Percentiles rank a stretch among this genome's conserved stretches.
phyloP scores from a whole-genome alignment of 2,329 filamentous ascomycete species.

The Aspergillus udagawae region DNA sequence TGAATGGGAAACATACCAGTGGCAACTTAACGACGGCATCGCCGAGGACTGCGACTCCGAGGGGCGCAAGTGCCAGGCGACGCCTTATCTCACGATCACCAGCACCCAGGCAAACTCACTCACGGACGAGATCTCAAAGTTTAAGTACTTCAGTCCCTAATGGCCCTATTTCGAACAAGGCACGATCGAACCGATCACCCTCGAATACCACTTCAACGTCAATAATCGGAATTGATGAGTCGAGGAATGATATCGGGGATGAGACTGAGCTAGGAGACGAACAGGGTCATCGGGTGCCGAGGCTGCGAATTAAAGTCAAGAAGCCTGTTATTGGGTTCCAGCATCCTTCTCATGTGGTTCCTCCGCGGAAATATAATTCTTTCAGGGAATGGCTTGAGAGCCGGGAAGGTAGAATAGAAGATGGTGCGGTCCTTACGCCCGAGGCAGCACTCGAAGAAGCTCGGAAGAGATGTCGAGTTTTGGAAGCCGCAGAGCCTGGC shows the following conservation, averaged over 20 bases:
- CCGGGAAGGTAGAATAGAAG: constrained; percentile 45
- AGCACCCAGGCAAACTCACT: constrained; percentile 20
- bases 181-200: constrained; percentile 25
- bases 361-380: constrained; percentile 45
- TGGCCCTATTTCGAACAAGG: constrained; percentile 20
- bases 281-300: constrained; percentile 26
- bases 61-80: constrained; percentile 18
- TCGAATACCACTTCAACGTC: constrained; percentile 18
- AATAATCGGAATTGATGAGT: constrained; percentile 9
- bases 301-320: constrained; percentile 47
- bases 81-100: constrained; percentile 24
- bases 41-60: constrained; percentile 21
- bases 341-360: constrained; percentile 49
- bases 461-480: constrained; percentile 62
- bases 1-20: constrained; percentile 27
- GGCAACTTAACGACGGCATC: constrained; percentile 32
- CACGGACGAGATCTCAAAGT: constrained; percentile 29
- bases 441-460: constrained; percentile 67
- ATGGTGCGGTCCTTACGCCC: constrained; percentile 48
- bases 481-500: constrained; percentile 69
- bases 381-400: constrained; percentile 63
- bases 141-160: constrained; percentile 18
- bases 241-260: constrained; percentile 1
- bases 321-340: constrained; percentile 49
- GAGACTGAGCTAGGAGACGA: constrained; percentile 18